Percentiles rank a stretch among this genome's conserved stretches.
Evolutionary conservation across 164 flowering plant genomes (phyloP).

Genomic region (Nymphaea colorata): DNA sequence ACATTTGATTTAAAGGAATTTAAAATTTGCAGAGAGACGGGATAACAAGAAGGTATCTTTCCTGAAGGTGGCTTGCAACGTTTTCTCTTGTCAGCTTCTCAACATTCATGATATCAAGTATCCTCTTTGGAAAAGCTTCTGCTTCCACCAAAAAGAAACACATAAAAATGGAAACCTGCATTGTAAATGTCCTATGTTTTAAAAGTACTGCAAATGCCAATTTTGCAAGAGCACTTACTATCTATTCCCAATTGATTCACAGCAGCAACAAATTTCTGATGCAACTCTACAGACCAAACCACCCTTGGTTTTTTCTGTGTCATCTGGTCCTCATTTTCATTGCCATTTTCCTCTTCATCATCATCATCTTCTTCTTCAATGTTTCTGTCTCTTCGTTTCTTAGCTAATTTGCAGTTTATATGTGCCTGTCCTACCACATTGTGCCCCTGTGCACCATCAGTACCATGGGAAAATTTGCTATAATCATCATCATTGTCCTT

Average conservation of each 20-base stretch:
- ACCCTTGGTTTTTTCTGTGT: constrained; percentile 78
- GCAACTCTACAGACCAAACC: constrained; percentile 84
- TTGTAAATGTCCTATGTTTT: background rate
- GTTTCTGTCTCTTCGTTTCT: constrained; percentile 56
- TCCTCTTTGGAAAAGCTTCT: constrained; percentile 96
- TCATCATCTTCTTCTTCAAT: constrained; percentile 46
- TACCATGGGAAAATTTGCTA: constrained; percentile 18
- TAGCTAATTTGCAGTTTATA: constrained; percentile 35
- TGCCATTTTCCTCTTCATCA: constrained; percentile 37
- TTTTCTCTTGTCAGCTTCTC: constrained; percentile 88
- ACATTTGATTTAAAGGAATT: background rate
- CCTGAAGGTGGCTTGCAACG: constrained; percentile 98
- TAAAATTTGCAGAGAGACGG: constrained; percentile 5
- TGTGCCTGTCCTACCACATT: constrained; percentile 15
- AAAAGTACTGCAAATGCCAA: background rate
- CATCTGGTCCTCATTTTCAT: constrained; percentile 53
- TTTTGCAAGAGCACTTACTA: constrained; percentile 32
- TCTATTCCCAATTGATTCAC: constrained; percentile 82
- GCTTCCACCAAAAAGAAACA: constrained; percentile 9
- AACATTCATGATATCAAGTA: constrained; percentile 85
- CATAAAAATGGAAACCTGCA: background rate
- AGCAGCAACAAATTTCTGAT: constrained; percentile 74
- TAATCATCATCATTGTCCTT: constrained; percentile 4
- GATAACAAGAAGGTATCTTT: constrained; percentile 1
- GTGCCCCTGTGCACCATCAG: constrained; percentile 18